Evolutionary conservation across 179 eudicot genomes (phyloP), one percentile per base, ranked within the genome.

Genomic region (Spergularia azorica): DNA sequence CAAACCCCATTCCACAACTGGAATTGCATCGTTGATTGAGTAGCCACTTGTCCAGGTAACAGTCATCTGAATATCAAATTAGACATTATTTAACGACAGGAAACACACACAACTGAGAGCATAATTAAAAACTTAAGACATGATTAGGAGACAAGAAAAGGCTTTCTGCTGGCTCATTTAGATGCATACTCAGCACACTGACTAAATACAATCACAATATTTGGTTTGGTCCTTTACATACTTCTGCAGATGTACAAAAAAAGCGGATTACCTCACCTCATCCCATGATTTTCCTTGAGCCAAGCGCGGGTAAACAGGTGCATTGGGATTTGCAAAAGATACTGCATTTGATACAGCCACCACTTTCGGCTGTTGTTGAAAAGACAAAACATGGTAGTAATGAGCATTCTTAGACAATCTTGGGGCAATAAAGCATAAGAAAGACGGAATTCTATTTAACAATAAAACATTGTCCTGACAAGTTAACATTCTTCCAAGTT

Each of bases 21-120:
- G 92, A 70, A 84, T 83, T 14, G 97, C 95, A 74, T 86, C 93
- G 77, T 81, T 80, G 60, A 91, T 90, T 57, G 77, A 87, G 83
- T 91, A 95, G 68, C 98, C 98, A 75, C 98, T 95, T 38, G 97
- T 95, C 97, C 98, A 93, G 26, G 98, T 95, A n/a, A 95, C 92
- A 39, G 97, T 89, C 97, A 95, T 94, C 98, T 94, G 79, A 39
- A 61, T 10, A 63, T 39, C 16, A 56, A 50, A 20, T 21, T n/a
- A 70, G 18, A 50, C 5, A 52, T 26, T 11, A 51, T 20, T 43
- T 46, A 39, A 39, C 26, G 3, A 1, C 48, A 43, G 48, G 48
- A 6, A 43, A 43, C 48, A 43, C 8, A n/a, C 48, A 43, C 48
- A 43, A 4, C 5, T 43, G 5, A 43, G 48, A 43, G 48, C 48